Percentiles rank a stretch among this genome's conserved stretches.
These are phyloP conservation scores for Tulasnella sp. DNA, from an alignment of 768 basidiomycete species.

Conservation along the genomic window DNA sequence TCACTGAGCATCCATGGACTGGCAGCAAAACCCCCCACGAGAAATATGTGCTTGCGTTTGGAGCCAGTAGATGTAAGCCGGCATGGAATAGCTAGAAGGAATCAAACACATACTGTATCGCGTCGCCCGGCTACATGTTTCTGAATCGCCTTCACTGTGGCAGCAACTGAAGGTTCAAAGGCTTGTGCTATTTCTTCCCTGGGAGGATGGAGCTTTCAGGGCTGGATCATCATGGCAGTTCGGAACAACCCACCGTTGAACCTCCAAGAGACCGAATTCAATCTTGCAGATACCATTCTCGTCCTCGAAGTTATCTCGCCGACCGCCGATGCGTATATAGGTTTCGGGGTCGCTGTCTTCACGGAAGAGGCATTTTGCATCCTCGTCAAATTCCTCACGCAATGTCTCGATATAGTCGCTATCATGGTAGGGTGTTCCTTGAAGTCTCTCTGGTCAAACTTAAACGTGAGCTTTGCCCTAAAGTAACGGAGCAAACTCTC, in stretches of 20 bases:
- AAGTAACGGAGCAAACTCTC: background rate
- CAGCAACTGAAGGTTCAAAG: constrained; percentile 43
- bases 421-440: background rate
- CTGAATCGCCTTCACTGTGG: constrained; percentile 46
- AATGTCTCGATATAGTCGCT: background rate
- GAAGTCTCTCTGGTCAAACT: background rate
- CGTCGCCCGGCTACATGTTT: constrained; percentile 45
- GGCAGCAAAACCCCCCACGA: constrained; percentile 83
- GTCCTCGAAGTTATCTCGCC: background rate
- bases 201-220: too few species aligned
- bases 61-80: background rate
- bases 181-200: too few species aligned
- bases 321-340: background rate
- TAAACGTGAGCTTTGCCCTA: background rate
- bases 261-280: constrained; percentile 4
- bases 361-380: background rate
- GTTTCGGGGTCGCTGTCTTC: background rate
- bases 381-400: background rate
- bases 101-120: constrained; percentile 36
- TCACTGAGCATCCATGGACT: constrained; percentile 80
- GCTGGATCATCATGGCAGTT: too few species aligned
- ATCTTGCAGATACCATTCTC: constrained; percentile 2
- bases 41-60: constrained; percentile 66
- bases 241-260: constrained; percentile 43
- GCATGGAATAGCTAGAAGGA: background rate